Evolutionary conservation across 2,329 filamentous ascomycete genomes (phyloP).

Genomic region (Myriosclerotinia curreyana): DNA sequence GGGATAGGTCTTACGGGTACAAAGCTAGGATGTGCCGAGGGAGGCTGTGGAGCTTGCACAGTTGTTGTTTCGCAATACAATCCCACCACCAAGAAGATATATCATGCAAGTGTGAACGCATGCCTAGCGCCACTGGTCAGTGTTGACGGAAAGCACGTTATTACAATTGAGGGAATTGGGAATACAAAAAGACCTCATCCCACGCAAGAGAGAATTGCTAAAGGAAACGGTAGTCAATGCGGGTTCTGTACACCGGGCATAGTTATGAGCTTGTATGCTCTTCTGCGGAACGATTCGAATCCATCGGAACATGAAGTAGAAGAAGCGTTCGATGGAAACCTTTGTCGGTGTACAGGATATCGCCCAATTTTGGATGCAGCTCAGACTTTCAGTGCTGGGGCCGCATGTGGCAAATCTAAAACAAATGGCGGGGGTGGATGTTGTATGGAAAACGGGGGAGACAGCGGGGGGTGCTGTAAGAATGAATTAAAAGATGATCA

Average conservation of each 20-base stretch:
- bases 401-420: constrained; percentile 50
- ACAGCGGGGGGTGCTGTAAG: constrained; percentile 67
- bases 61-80: constrained; percentile 94
- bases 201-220: constrained; percentile 84
- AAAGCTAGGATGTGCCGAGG: constrained; percentile 94
- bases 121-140: constrained; percentile 90
- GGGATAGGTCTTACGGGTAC: constrained; percentile 93
- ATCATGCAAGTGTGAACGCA: constrained; percentile 95
- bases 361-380: constrained; percentile 91
- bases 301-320: constrained; percentile 83
- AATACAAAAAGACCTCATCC: constrained; percentile 84
- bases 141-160: constrained; percentile 95
- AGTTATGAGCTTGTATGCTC: constrained; percentile 94
- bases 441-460: constrained; percentile 63
- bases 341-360: constrained; percentile 94
- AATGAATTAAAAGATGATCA: constrained; percentile 48
- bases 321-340: constrained; percentile 94
- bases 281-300: constrained; percentile 77
- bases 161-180: constrained; percentile 95
- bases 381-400: constrained; percentile 69
- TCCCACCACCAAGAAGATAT: constrained; percentile 78
- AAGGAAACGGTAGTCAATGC: constrained; percentile 88
- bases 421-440: constrained; percentile 57
- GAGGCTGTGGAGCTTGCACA: constrained; percentile 93
- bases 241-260: constrained; percentile 95